A percentile compares a stretch with the other conserved stretches of the same genome.
Evolutionary conservation across 768 basidiomycete genomes (phyloP).

Genomic region (Dictyophora rubrovolvata): DNA sequence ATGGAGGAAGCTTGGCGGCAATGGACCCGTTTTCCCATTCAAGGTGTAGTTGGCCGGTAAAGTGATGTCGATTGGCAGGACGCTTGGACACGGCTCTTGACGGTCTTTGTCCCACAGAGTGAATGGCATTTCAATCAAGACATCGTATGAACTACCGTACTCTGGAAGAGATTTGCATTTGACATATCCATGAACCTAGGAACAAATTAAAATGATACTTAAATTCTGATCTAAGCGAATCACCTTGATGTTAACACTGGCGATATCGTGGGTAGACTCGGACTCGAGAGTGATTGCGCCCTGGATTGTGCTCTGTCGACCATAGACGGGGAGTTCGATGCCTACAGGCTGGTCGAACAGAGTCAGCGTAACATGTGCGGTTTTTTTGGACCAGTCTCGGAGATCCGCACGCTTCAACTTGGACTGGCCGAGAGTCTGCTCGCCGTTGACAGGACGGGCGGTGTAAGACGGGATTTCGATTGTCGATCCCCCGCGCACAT

Average conservation of each 20-base stretch:
- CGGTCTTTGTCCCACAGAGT: constrained; percentile 50
- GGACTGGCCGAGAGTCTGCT: constrained; percentile 32
- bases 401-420: not conserved
- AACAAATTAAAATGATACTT: not conserved
- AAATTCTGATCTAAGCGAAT: not conserved
- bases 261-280: constrained; percentile 34
- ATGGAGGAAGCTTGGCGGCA: constrained; percentile 45
- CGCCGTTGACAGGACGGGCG: constrained; percentile 40
- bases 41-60: constrained; percentile 45
- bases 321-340: constrained; percentile 45
- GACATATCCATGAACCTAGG: constrained; percentile 1
- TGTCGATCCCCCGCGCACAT: not conserved
- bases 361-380: constrained; percentile 29
- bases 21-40: constrained; percentile 19
- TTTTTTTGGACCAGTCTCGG: constrained; percentile 4
- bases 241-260: constrained; percentile 57
- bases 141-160: not conserved
- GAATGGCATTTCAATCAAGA: constrained; percentile 6
- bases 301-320: constrained; percentile 37
- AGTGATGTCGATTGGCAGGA: constrained; percentile 41
- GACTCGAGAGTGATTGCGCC: constrained; percentile 48
- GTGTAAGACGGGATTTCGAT: constrained; percentile 39
- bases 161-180: constrained; percentile 9
- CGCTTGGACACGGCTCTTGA: constrained; percentile 38
- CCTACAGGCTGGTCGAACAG: constrained; percentile 43